Base-by-base conservation (phyloP, 2,329 filamentous ascomycete genomes). In the Phaeophleospora eucalypticola region DNA sequence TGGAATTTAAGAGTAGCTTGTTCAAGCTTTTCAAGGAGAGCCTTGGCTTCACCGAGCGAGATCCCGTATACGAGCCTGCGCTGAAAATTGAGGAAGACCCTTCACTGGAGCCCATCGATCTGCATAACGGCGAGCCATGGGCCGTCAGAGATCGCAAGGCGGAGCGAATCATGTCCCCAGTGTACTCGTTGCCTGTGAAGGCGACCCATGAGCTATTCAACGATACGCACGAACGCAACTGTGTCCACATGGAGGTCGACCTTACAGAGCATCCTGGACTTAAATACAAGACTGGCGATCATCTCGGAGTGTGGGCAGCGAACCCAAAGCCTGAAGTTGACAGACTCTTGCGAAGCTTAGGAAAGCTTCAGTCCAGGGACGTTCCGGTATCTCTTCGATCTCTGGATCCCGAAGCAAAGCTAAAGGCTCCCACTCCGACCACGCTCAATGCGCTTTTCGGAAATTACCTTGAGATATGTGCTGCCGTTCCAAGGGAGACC, bases 401-500 rank as follows among this genome's bases (percentile, higher is more conserved):
- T 14, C 51, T 60, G 15, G 64, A 64, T 36, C 59, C 52, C 7
- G 52, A 58, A 34, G 68, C 65, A 33, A 43, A 45, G 39, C 46
- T 53, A 21, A 53, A 53, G 19, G 46, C 74, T 0, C 72, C 71
- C 1, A 68, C 65, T 2, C 68, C 68, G 0, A 72, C 67, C 0
- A 70, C 69, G 0, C 53, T 68, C 3, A 53, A 66, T 1, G 65
- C 67, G 0, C 62, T 72, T 3, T 68, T 77, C 51, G 60, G 65
- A 4, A 64, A 74, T 50, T 71, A 76, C 44, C 67, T 77, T 1
- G 74, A 77, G 44, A 71, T 76, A 49, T 65, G 70, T 49, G 69
- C 60, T 1, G 65, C 68, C 1, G 60, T 74, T 3, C 62, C 69
- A 1, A 60, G 71, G 40, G 69, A 73, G 37, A 65, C 61, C 3